phyloP scores from a whole-genome alignment of 805 yeast genomes.

The Komagataella mondaviorum region DNA sequence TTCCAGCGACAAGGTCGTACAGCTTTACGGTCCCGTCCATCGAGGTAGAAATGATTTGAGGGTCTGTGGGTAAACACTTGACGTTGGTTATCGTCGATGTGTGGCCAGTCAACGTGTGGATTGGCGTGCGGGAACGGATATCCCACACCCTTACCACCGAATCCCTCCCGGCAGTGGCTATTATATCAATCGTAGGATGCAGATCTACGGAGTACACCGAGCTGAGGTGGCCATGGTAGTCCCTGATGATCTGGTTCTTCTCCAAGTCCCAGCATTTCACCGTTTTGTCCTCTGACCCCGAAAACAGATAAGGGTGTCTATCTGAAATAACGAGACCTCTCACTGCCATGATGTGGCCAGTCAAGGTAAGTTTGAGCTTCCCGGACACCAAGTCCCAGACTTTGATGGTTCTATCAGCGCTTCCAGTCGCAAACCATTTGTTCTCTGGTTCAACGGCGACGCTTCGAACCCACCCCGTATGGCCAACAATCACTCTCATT shows the following conservation, averaged over 20 bases:
- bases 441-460: slow-evolving; percentile 76
- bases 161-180: slow-evolving; percentile 86
- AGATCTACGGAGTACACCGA: slow-evolving; percentile 75
- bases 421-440: slow-evolving; percentile 86
- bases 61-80: slow-evolving; percentile 56
- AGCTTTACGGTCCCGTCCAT: slow-evolving; percentile 74
- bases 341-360: slow-evolving; percentile 89
- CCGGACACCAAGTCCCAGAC: slow-evolving; percentile 82
- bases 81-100: slow-evolving; percentile 61
- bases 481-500: slow-evolving; percentile 70
- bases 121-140: slow-evolving; percentile 63
- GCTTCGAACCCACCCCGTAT: slow-evolving; percentile 86
- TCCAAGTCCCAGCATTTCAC: slow-evolving; percentile 96
- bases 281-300: slow-evolving; percentile 87
- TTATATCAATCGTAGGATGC: slow-evolving; percentile 77
- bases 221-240: slow-evolving; percentile 89
- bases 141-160: slow-evolving; percentile 88
- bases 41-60: slow-evolving; percentile 75
- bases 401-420: slow-evolving; percentile 78
- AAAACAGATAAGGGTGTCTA: slow-evolving; percentile 77
- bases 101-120: slow-evolving; percentile 75
- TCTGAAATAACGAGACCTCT: slow-evolving; percentile 61
- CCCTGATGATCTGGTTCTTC: slow-evolving; percentile 64
- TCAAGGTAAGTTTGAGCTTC: slow-evolving; percentile 54
- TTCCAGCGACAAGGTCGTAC: slow-evolving; percentile 86